Evolutionary conservation across 495 filamentous ascomycete genomes (phyloP).

Genomic region (Astrothelium subdiscretum): DNA sequence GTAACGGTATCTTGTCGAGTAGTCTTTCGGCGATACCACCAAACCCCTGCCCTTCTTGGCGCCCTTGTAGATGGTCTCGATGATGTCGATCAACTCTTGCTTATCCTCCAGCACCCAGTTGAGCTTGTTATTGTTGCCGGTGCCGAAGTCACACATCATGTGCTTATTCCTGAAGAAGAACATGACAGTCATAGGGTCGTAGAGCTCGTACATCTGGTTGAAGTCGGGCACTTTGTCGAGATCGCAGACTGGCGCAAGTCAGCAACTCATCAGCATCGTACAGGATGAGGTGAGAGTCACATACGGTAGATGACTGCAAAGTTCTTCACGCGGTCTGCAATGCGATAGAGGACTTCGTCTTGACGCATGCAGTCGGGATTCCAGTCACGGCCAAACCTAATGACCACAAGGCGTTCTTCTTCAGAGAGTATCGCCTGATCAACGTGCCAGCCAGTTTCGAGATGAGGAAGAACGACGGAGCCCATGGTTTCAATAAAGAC

Average conservation of each 20-base stretch:
- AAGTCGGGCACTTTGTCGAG: slow-evolving; percentile 94
- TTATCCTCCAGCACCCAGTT: slow-evolving; percentile 98
- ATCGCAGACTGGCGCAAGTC: slow-evolving; percentile 55
- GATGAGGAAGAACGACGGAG: slow-evolving; percentile 86
- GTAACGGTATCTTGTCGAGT: slow-evolving; percentile 75
- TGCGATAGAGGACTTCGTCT: slow-evolving; percentile 84
- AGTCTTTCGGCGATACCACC: slow-evolving; percentile 93
- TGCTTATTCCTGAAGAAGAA: slow-evolving; percentile 99
- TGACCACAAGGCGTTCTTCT: slow-evolving; percentile 92
- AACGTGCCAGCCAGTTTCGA: slow-evolving; percentile 89
- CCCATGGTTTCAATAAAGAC: slow-evolving; percentile 46
- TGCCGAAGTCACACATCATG: slow-evolving; percentile 98
- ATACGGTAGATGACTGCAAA: slow-evolving; percentile 74
- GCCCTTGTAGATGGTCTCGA: slow-evolving; percentile 94
- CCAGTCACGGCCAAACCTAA: slow-evolving; percentile 78
- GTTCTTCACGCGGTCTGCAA: slow-evolving; percentile 75
- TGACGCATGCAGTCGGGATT: slow-evolving; percentile 78
- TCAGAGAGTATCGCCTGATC: slow-evolving; percentile 89
- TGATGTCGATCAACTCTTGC: slow-evolving; percentile 96
- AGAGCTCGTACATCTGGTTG: slow-evolving; percentile 79
- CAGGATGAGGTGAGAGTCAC: background rate
- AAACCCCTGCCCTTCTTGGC: slow-evolving; percentile 94
- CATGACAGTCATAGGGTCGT: slow-evolving; percentile 50
- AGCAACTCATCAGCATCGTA: background rate
- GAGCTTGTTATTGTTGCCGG: slow-evolving; percentile 96